These are phyloP conservation scores for Fraxinus albicans DNA, from an alignment of 305 asterid genomes.

Conservation along the genomic window DNA sequence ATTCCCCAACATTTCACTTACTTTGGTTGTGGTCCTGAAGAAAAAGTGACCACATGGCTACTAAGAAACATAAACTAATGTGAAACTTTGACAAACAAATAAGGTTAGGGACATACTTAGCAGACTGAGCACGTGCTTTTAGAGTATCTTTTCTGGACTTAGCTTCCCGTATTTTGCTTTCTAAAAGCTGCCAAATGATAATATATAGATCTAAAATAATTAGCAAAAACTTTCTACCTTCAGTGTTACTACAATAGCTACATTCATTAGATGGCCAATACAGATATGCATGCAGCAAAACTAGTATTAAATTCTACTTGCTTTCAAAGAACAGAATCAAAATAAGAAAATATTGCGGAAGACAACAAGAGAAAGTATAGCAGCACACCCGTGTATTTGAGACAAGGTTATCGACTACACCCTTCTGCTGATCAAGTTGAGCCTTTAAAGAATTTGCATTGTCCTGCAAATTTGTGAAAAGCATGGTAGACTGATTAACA, in stretches of 20 bases:
- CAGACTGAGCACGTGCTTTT: conserved; percentile 98
- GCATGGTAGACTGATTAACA: neutral
- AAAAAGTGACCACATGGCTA: conserved; percentile 14
- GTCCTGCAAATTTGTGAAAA: conserved; percentile 51
- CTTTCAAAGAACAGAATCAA: conserved; percentile 6
- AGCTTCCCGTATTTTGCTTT: conserved; percentile 98
- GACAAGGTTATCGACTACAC: conserved; percentile 78
- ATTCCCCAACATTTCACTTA: conserved; percentile 93
- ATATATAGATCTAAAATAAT: conserved; percentile 14
- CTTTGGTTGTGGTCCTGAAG: conserved; percentile 88
- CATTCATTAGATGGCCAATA: neutral
- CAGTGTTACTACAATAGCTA: conserved; percentile 2
- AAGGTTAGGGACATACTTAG: conserved; percentile 62
- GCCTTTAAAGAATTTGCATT: conserved; percentile 78
- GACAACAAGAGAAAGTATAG: conserved; percentile 15
- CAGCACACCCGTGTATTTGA: conserved; percentile 85
- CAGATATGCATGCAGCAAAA: neutral
- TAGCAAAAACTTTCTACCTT: neutral
- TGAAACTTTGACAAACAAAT: conserved; percentile 1
- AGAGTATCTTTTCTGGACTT: conserved; percentile 91
- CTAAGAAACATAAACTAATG: conserved; percentile 10
- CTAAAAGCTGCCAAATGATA: conserved; percentile 62
- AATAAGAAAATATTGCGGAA: conserved; percentile 18
- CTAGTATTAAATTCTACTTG: neutral
- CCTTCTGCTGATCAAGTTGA: conserved; percentile 90